Percentiles rank a stretch among this genome's conserved stretches.
Conservation (phyloP, 2,329 filamentous ascomycete genomes). For the Penicillium sp. region DNA sequence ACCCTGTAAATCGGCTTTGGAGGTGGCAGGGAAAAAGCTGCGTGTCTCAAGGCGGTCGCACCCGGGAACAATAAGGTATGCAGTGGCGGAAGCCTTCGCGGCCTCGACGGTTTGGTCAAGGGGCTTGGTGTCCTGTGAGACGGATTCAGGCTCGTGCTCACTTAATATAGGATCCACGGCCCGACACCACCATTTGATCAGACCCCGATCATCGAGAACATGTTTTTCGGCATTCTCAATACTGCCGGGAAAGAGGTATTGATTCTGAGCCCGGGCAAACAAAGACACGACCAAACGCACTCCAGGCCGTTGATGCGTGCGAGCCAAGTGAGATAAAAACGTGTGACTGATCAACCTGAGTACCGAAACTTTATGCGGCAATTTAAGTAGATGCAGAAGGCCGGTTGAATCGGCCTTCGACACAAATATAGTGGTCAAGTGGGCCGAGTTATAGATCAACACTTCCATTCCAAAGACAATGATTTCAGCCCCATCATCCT, state of each 20-base stretch:
- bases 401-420: constrained; percentile 97
- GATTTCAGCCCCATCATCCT: constrained; percentile 50
- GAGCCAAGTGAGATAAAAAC: constrained; percentile 75
- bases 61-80: constrained; percentile 84
- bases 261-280: constrained; percentile 87
- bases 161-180: constrained; percentile 75
- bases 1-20: constrained; percentile 38
- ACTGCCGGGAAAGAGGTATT: constrained; percentile 94
- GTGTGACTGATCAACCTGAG: constrained; percentile 67
- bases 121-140: constrained; percentile 31
- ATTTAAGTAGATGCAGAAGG: constrained; percentile 67
- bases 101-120: constrained; percentile 32
- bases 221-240: constrained; percentile 84
- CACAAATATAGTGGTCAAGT: constrained; percentile 85
- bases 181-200: constrained; percentile 95
- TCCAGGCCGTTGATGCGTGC: constrained; percentile 62
- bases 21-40: constrained; percentile 69
- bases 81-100: constrained; percentile 55
- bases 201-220: constrained; percentile 82
- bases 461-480: constrained; percentile 84
- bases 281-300: constrained; percentile 78
- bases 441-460: constrained; percentile 78
- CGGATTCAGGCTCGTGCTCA: constrained; percentile 45
- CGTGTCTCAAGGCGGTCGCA: constrained; percentile 78
- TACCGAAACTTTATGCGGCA: constrained; percentile 67